Conservation (phyloP, 495 filamentous ascomycete species). For the Penicillium cinerascens region DNA sequence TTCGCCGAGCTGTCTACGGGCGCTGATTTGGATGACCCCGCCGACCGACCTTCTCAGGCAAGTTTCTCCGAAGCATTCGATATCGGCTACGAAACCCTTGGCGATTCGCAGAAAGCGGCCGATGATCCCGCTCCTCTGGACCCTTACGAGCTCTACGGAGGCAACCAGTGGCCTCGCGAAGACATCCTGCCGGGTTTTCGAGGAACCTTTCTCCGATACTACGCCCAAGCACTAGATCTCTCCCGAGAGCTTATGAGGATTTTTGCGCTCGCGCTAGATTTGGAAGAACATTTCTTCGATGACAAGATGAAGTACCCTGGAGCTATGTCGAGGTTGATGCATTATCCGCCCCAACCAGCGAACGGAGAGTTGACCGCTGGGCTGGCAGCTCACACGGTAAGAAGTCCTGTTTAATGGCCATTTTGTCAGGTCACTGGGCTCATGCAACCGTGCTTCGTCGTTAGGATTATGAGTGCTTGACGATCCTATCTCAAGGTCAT, state of each 20-base stretch:
- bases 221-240: constrained; percentile 24
- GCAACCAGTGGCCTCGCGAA: constrained; percentile 28
- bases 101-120: constrained; percentile 23
- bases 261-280: constrained; percentile 44
- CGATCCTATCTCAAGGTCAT: constrained; percentile 34
- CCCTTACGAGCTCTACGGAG: constrained; percentile 21
- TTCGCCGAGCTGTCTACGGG: constrained; percentile 26
- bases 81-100: constrained; percentile 35
- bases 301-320: constrained; percentile 39
- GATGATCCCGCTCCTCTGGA: constrained; percentile 16
- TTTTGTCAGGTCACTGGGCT: too few species aligned
- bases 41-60: constrained; percentile 12
- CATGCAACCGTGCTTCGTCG: too few species aligned
- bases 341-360: constrained; percentile 40
- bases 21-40: constrained; percentile 12
- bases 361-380: constrained; percentile 39
- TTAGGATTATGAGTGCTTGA: constrained; percentile 48
- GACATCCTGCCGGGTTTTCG: constrained; percentile 18
- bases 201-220: constrained; percentile 24
- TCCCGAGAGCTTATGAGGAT: constrained; percentile 36
- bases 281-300: constrained; percentile 46
- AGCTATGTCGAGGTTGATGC: constrained; percentile 38
- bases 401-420: too few species aligned
- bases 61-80: constrained; percentile 41
- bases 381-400: constrained; percentile 43